phyloP scores from a whole-genome alignment of 345 rosid species.

The Bretschneidera sinensis region DNA sequence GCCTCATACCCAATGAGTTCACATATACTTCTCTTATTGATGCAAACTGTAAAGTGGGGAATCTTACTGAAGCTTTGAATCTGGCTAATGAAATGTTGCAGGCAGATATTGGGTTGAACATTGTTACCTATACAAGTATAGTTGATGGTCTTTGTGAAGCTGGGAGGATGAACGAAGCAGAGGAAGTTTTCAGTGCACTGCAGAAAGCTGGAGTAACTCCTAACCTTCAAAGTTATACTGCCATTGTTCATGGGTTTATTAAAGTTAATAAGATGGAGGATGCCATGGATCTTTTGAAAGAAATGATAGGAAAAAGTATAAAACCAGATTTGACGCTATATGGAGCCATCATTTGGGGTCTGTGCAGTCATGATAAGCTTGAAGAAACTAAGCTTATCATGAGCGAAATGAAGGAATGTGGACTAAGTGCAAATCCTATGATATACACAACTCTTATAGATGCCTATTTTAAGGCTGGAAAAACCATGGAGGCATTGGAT shows the following conservation, averaged over 20 bases:
- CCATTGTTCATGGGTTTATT: constrained; percentile 56
- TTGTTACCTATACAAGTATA: constrained; percentile 56
- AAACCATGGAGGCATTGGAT: constrained; percentile 39
- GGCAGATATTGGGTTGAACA: constrained; percentile 39
- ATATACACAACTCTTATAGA: constrained; percentile 58
- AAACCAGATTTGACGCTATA: constrained; percentile 49
- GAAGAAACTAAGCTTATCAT: constrained; percentile 42
- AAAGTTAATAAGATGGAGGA: constrained; percentile 46
- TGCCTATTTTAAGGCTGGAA: constrained; percentile 56
- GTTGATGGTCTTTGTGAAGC: constrained; percentile 55
- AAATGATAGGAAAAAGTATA: constrained; percentile 44
- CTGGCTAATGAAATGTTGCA: constrained; percentile 55
- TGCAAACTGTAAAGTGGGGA: constrained; percentile 54
- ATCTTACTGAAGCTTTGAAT: constrained; percentile 49
- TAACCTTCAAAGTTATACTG: constrained; percentile 45
- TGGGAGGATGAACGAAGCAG: constrained; percentile 52
- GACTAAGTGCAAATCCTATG: constrained; percentile 39
- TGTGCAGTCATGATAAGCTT: constrained; percentile 46
- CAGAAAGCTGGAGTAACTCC: constrained; percentile 41
- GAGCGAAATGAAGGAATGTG: constrained; percentile 47
- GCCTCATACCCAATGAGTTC: constrained; percentile 60
- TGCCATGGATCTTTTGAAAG: constrained; percentile 40
- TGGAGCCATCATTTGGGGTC: constrained; percentile 63
- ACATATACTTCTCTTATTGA: constrained; percentile 68
- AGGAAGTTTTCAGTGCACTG: constrained; percentile 43